Evolutionary conservation across 2,329 filamentous ascomycete genomes (phyloP).

Genomic region (Colletotrichum melonis): DNA sequence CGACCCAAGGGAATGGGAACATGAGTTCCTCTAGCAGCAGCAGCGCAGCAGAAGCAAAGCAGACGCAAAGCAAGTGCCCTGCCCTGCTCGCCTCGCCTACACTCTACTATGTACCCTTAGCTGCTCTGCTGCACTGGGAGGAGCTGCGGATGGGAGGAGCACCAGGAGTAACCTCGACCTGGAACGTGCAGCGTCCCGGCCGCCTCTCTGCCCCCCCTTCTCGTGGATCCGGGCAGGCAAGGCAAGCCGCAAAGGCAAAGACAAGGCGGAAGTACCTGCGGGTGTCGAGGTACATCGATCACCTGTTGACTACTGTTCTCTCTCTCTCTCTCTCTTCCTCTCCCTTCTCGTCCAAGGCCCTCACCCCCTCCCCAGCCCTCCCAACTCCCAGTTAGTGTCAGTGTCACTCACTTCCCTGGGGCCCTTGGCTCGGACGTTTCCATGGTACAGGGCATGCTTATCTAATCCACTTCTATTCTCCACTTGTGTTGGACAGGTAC

Average conservation of each 20-base stretch:
- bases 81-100: not conserved
- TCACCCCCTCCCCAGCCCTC: not conserved
- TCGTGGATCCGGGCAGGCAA: not conserved
- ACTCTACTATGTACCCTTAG: not conserved
- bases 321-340: not conserved
- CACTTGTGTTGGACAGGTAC: slow-evolving; percentile 5
- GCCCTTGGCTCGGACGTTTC: not conserved
- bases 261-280: not conserved
- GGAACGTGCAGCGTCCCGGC: slow-evolving; percentile 8
- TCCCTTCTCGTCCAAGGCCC: too few relatives aligned
- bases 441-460: not conserved
- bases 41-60: not conserved
- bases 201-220: not conserved
- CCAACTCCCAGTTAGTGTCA: not conserved
- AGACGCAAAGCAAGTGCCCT: slow-evolving; percentile 1
- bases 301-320: not conserved
- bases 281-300: not conserved
- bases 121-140: not conserved
- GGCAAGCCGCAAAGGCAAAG: not conserved
- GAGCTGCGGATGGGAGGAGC: not conserved
- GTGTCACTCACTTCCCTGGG: not conserved
- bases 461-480: not conserved
- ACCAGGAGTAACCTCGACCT: not conserved
- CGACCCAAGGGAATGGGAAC: slow-evolving; percentile 16
- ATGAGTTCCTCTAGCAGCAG: slow-evolving; percentile 9